phyloP scores from a whole-genome alignment of 306 rosid species.

The Quercus variabilis region DNA sequence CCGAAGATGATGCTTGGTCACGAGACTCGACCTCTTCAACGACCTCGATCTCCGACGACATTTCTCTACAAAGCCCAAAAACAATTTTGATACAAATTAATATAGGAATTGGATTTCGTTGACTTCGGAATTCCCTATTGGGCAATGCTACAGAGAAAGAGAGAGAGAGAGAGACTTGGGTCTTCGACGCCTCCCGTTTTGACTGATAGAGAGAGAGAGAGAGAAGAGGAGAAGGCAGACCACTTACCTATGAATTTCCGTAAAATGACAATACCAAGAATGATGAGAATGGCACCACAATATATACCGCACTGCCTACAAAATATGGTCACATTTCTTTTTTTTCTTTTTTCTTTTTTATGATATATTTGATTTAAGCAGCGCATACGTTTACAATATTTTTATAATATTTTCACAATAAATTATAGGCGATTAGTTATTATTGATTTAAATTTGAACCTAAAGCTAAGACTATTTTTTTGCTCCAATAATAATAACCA shows the following conservation, averaged over 20 bases:
- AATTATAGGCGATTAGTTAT: no score
- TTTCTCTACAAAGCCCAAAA: not conserved
- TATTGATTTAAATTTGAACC: no score
- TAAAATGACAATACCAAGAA: not conserved
- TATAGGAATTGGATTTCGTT: not conserved
- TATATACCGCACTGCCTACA: no score
- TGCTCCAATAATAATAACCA: no score
- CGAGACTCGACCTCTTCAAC: slow-evolving; percentile 72
- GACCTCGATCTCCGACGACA: slow-evolving; percentile 99
- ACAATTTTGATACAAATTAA: not conserved
- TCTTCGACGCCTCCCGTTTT: not conserved
- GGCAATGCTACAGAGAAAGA: not conserved
- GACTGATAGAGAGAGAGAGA: not conserved
- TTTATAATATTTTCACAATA: no score
- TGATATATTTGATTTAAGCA: no score
- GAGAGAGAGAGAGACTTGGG: not conserved
- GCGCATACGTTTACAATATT: no score
- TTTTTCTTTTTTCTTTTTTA: rapidly evolving
- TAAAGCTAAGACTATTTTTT: no score
- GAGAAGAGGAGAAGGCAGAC: not conserved
- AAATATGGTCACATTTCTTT: no score
- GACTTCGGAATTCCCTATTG: not conserved
- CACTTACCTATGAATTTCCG: not conserved
- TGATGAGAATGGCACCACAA: no score
- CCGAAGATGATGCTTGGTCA: slow-evolving; percentile 31